Conservation (phyloP, 306 rosid species). For the Cicer pinnatifidum region DNA sequence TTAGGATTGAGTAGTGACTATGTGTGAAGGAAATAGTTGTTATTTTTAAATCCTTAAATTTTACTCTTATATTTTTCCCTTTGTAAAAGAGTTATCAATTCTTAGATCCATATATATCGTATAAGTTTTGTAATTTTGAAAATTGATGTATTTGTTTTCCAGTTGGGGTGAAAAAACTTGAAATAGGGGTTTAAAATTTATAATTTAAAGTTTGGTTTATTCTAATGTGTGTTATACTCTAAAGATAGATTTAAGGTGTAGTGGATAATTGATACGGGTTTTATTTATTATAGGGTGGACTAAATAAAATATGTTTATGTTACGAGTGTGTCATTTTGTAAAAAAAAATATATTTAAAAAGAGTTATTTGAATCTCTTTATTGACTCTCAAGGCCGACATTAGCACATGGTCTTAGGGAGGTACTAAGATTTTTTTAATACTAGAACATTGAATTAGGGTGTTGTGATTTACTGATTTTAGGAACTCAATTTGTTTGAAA, state of each 20-base stretch:
- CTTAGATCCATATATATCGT: no score
- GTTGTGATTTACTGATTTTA: no score
- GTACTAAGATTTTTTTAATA: no score
- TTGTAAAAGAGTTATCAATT: no score
- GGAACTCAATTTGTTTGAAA: no score
- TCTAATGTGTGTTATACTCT: not conserved
- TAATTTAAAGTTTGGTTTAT: not conserved
- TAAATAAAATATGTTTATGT: not conserved
- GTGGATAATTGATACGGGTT: constrained; percentile 4
- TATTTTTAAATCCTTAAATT: no score
- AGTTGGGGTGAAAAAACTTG: not conserved
- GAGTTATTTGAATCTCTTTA: not conserved
- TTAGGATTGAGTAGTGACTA: no score
- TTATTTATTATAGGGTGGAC: not conserved
- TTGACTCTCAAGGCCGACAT: not conserved
- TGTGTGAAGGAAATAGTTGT: no score
- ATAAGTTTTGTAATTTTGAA: no score
- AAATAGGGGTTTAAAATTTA: not conserved
- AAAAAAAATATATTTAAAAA: not conserved
- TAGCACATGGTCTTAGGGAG: no score
- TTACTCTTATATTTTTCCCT: no score
- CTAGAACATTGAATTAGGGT: no score
- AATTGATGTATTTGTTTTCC: not conserved
- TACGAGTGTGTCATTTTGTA: not conserved
- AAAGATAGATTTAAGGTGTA: not conserved